Evolutionary conservation across 208 protist genomes (phyloP), one percentile per base, ranked within the genome.

Genomic region (Wallacemonas sp.): DNA sequence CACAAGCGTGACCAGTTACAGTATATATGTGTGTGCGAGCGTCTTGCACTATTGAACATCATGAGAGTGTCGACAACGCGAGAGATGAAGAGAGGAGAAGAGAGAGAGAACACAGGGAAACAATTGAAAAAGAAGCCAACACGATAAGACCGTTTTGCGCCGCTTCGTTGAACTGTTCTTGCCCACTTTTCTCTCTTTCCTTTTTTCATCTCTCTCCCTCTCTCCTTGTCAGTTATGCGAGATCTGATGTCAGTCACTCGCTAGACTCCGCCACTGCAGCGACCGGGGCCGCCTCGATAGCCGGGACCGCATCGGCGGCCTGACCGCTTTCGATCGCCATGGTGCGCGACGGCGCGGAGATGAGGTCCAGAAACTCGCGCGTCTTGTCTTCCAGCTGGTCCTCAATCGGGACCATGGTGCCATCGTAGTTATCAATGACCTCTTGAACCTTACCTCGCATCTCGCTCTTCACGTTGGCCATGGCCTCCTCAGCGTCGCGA

Each of bases 401-500:
- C 39, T 94, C 70, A 24, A 94, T 67, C 12, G 88, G 74, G 56
- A 89, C 69, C 88, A 94, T 94, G 9, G 88, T 89, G 43, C 70
- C 74, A 65, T 94, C 88, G 61, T 94, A 94, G 70, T 82, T 81
- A 24, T 68, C 61, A 11, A 76, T 83, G 27, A 94, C 74, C 41
- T 85, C 78, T 11, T 67, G 32, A 14, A 88, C 33, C 49, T 81
- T 79, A 9, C 17, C 60, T 1, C 63, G 17, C 48, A 81, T 70
- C 33, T 82, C 54, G 9, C 52, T n/a, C 46, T 88, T 64, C 11
- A 88, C 47, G 12, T 38, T 64, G 5, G 32, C 41, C 48, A 87
- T 48, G 57, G 76, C 65, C 34, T 86, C 72, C 39, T 72, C 49
- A 0, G 83, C 81, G 0, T 62, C 57, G 9, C 62, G 48, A 27